Evolutionary conservation across 257 asterid species (phyloP).

Genomic region (Jacaranda copaia): DNA sequence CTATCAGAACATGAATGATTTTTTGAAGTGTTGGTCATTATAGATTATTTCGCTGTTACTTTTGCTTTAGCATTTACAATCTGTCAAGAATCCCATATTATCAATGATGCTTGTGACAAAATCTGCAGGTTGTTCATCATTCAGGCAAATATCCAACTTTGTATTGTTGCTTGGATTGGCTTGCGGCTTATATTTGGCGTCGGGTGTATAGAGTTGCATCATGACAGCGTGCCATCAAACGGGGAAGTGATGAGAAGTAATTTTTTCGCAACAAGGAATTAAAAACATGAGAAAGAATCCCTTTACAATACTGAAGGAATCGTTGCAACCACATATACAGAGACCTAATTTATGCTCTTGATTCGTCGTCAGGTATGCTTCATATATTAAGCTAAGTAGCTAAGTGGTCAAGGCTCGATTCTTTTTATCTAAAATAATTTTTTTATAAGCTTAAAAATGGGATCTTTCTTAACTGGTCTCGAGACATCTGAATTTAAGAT

Average conservation of each 20-base stretch:
- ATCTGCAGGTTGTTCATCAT: conserved; percentile 46
- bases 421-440: conserved; percentile 8
- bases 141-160: conserved; percentile 26
- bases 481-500: not conserved
- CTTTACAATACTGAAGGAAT: not conserved
- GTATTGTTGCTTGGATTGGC: conserved; percentile 41
- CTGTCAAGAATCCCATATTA: too few species aligned
- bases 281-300: not conserved
- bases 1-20: too few species aligned
- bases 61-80: too few species aligned
- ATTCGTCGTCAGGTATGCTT: conserved; percentile 7
- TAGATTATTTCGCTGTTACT: too few species aligned
- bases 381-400: not conserved
- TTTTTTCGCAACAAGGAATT: not conserved
- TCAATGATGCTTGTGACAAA: not conserved
- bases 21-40: too few species aligned
- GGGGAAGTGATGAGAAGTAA: conserved; percentile 24
- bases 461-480: not conserved
- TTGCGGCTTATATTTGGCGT: conserved; percentile 32
- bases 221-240: not conserved
- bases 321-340: not conserved
- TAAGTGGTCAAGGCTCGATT: not conserved
- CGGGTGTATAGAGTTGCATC: conserved; percentile 9
- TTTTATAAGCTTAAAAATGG: not conserved
- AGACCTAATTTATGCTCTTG: not conserved